Percentiles rank a stretch among this genome's conserved stretches.
phyloP scores from a whole-genome alignment of 805 yeast genomes.

The Yarrowia deformans region DNA sequence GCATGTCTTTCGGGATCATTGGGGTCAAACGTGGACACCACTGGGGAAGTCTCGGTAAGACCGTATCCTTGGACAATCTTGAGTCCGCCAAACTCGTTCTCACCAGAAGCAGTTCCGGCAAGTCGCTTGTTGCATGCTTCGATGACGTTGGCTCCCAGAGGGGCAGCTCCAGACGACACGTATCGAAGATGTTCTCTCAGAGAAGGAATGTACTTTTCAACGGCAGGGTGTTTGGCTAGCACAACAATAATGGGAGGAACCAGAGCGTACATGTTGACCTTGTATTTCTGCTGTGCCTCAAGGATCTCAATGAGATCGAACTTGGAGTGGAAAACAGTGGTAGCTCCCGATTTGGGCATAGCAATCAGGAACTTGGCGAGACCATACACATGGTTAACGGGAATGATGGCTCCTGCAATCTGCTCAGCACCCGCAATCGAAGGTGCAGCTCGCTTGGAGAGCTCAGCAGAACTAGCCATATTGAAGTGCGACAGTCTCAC shows the following conservation, averaged over 20 bases:
- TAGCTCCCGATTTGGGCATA: conserved; percentile 43
- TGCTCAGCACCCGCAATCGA: conserved; percentile 23
- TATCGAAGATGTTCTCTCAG: conserved; percentile 53
- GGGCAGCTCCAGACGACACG: conserved; percentile 58
- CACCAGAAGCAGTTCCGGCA: conserved; percentile 39
- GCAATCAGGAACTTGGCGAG: conserved; percentile 46
- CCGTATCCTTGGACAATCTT: conserved; percentile 40
- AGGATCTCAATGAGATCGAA: conserved; percentile 51
- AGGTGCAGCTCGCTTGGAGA: conserved; percentile 12
- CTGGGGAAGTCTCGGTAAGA: conserved; percentile 42
- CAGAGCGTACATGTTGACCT: conserved; percentile 54
- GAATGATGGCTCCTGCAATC: conserved; percentile 49
- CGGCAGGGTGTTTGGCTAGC: conserved; percentile 57
- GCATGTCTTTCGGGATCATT: conserved; percentile 15
- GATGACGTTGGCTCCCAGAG: conserved; percentile 48
- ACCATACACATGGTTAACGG: conserved; percentile 49
- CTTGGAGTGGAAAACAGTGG: conserved; percentile 46
- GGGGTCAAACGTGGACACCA: conserved; percentile 28
- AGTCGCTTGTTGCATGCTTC: conserved; percentile 17
- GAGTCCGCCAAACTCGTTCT: conserved; percentile 39
- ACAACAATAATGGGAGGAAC: conserved; percentile 55
- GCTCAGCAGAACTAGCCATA: conserved; percentile 26
- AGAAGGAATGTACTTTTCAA: conserved; percentile 54
- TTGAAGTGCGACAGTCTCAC: conserved; percentile 36
- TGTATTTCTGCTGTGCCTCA: conserved; percentile 46